A percentile compares a stretch with the other conserved stretches of the same genome.
These are phyloP conservation scores for Fusarium musae DNA, from an alignment of 2,329 filamentous ascomycete genomes.

Conservation along the genomic window DNA sequence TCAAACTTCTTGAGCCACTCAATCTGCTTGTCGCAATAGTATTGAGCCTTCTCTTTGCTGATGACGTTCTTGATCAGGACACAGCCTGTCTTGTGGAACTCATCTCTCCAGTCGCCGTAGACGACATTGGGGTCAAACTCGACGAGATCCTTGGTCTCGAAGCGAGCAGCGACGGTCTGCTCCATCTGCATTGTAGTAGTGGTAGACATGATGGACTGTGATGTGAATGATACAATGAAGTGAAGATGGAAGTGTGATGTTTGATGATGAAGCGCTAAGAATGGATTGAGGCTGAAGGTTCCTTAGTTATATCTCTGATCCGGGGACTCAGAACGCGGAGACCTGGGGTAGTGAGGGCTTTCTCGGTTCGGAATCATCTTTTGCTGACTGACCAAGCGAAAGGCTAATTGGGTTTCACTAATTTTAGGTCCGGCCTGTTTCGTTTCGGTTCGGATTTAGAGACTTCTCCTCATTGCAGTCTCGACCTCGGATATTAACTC, in stretches of 20 bases:
- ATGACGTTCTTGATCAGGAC: conserved; percentile 42
- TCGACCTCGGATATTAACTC: neutral
- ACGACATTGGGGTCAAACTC: conserved; percentile 30
- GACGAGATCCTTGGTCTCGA: conserved; percentile 39
- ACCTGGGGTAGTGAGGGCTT: neutral
- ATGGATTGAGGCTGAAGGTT: conserved; percentile 28
- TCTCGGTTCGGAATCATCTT: conserved; percentile 8
- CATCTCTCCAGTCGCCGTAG: conserved; percentile 40
- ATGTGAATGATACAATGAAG: neutral
- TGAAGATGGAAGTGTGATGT: neutral
- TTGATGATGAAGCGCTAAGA: conserved; percentile 29
- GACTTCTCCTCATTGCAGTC: neutral
- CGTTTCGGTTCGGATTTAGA: conserved; percentile 15
- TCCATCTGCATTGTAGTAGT: conserved; percentile 26
- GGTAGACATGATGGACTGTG: conserved; percentile 18
- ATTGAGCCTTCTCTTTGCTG: conserved; percentile 34
- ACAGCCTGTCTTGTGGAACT: conserved; percentile 40
- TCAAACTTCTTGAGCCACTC: conserved; percentile 41
- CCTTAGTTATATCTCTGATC: conserved; percentile 27
- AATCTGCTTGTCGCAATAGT: conserved; percentile 41
- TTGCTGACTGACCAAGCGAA: neutral
- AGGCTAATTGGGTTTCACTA: neutral
- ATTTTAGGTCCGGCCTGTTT: conserved; percentile 9
- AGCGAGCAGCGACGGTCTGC: conserved; percentile 35
- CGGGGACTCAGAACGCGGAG: neutral